Evolutionary conservation across 2,329 filamentous ascomycete species (phyloP).

Genomic region (Fusarium guadeloupense): DNA sequence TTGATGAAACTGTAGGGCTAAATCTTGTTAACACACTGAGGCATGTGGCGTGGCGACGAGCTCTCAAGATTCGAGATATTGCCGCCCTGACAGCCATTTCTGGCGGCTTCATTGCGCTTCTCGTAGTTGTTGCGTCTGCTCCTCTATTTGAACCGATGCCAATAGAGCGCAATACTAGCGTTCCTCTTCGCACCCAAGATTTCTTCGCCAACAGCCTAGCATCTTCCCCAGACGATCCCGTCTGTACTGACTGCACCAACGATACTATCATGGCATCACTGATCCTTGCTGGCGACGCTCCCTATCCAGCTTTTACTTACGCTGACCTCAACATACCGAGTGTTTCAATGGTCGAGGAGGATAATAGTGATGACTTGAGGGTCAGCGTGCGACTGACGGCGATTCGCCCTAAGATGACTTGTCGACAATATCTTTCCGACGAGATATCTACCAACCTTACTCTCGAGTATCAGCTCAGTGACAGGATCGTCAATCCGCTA

Average conservation of each 20-base stretch:
- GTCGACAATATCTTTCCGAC: conserved; percentile 29
- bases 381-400: conserved; percentile 45
- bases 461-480: conserved; percentile 22
- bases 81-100: conserved; percentile 42
- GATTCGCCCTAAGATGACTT: conserved; percentile 45
- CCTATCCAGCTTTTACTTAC: conserved; percentile 51
- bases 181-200: conserved; percentile 42
- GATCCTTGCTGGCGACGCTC: conserved; percentile 47
- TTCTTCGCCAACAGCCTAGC: conserved; percentile 45
- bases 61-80: conserved; percentile 41
- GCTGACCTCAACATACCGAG: conserved; percentile 44
- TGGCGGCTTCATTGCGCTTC: conserved; percentile 42
- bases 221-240: conserved; percentile 35
- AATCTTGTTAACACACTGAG: conserved; percentile 47
- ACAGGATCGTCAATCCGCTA: conserved; percentile 32
- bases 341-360: conserved; percentile 29
- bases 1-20: conserved; percentile 44
- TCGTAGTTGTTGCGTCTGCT: conserved; percentile 47
- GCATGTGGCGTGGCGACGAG: conserved; percentile 41
- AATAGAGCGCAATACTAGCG: conserved; percentile 30
- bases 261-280: conserved; percentile 48
- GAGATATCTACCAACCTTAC: conserved; percentile 42
- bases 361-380: conserved; percentile 9
- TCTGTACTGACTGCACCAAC: conserved; percentile 39
- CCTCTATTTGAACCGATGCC: conserved; percentile 47